Evolutionary conservation across 2,329 filamentous ascomycete genomes (phyloP).

Genomic region (Fusarium sp.): DNA sequence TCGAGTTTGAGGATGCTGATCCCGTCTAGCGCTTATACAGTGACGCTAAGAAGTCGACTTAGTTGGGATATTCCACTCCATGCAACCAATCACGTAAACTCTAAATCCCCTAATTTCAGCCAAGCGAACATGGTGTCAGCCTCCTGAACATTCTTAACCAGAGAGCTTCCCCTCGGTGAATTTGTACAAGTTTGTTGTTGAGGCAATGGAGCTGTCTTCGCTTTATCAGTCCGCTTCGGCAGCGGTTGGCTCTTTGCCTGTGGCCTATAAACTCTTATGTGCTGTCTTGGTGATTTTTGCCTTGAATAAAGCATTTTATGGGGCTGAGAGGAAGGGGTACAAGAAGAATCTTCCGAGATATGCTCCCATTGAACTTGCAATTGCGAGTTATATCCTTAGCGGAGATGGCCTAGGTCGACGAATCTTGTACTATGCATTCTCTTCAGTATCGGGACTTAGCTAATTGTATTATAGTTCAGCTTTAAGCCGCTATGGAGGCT

Average conservation of each 20-base stretch:
- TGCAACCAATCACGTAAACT: constrained; percentile 7
- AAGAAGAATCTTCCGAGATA: constrained; percentile 12
- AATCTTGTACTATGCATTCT: constrained; percentile 8
- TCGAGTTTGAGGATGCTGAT: neutral
- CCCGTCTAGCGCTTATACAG: neutral
- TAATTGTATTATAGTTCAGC: constrained; percentile 4
- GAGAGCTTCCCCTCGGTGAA: neutral
- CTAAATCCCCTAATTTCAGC: neutral
- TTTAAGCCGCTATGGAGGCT: constrained; percentile 27
- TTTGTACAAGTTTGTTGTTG: neutral
- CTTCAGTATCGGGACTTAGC: neutral
- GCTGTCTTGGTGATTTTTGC: neutral
- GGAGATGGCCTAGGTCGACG: constrained; percentile 22
- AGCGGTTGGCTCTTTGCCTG: neutral
- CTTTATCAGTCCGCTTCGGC: neutral
- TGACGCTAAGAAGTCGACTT: constrained; percentile 2
- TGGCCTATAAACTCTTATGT: neutral
- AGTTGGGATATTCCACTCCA: neutral
- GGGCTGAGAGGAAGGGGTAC: neutral
- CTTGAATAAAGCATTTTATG: neutral
- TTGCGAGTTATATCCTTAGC: constrained; percentile 22
- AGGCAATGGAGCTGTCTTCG: neutral
- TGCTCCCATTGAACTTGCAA: constrained; percentile 23
- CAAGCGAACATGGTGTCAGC: neutral
- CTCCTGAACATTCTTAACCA: neutral